Evolutionary conservation across 1,284 basidiomycete genomes (phyloP), one percentile per base, ranked within the genome.

Genomic region (Cryptococcus jaspeensis): DNA sequence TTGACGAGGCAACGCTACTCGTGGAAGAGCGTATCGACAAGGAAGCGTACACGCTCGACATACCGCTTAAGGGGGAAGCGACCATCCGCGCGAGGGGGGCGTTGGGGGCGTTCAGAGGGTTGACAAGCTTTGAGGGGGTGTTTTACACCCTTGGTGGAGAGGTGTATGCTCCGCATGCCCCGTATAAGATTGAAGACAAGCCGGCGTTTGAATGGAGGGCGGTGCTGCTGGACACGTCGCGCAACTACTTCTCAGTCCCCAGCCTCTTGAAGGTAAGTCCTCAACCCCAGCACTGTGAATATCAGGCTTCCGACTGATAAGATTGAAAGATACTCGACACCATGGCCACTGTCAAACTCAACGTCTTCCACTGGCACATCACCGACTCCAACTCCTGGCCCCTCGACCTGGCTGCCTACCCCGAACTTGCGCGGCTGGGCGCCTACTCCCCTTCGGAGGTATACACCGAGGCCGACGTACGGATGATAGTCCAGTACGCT

Each of bases 261-360:
- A 25, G 45, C 9, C 53, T 72, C 3, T 20, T 56, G 9, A 62
- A 59, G 55, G 65, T 66, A 20, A 48, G 63, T 50, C 1, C 7
- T 18, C 45, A 15, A 20, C 1, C 13, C 35, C 16, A 4, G 41
- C 28, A 20, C 38, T 20, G 15, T 3, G 5, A 4, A 32, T 32
- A 4, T 32, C 28, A 15, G 15, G 43, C 5, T 23, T 23, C 9
- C 43, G 8, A 18, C 45, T 46, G 18, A 36, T 32, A 32, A 18
- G 25, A 12, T 18, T 32, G n/a, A 25, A 32, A 65, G 62, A 88
- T 87, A 7, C 73, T 96, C 18, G 87, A 92, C 63, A 85, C 88
- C 1, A 92, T 93, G 90, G 86, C 86, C 59, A 85, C 84, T 83
- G 87, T 88, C 63, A 96, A 96, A 80, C 85, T 90, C 52, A 71